Percentiles rank a stretch among this genome's conserved stretches.
Evolutionary conservation across 1,284 basidiomycete genomes (phyloP).

Genomic region (Nidula niveotomentosa): DNA sequence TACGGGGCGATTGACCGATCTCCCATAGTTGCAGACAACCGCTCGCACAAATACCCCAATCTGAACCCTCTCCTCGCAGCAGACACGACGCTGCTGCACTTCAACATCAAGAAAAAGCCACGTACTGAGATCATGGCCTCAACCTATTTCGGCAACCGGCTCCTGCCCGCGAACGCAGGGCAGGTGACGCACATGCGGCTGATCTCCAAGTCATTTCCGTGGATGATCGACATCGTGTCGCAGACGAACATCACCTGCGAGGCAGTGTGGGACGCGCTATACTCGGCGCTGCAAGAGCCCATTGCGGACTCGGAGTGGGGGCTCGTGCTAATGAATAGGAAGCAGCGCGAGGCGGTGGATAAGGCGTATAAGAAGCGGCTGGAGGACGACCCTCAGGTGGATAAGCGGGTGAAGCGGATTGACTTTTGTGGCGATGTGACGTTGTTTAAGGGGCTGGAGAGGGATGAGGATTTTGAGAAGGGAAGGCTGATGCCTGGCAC

Average conservation of each 20-base stretch:
- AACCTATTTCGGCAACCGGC: constrained; percentile 37
- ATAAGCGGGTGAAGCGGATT: constrained; percentile 44
- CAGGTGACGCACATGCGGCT: constrained; percentile 39
- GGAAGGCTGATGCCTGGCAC: constrained; percentile 43
- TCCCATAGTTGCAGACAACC: neutral
- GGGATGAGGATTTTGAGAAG: constrained; percentile 52
- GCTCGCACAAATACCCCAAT: constrained; percentile 34
- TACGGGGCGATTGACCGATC: neutral
- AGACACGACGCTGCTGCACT: constrained; percentile 48
- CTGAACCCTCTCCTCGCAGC: constrained; percentile 49
- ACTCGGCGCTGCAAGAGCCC: constrained; percentile 45
- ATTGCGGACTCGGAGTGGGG: constrained; percentile 66
- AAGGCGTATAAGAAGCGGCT: constrained; percentile 36
- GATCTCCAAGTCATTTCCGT: constrained; percentile 58
- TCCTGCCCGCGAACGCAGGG: constrained; percentile 31
- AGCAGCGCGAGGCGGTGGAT: constrained; percentile 27
- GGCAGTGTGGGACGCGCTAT: constrained; percentile 51
- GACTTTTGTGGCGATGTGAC: constrained; percentile 57
- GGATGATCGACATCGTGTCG: constrained; percentile 51
- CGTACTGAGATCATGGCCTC: constrained; percentile 37
- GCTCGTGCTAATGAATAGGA: constrained; percentile 35
- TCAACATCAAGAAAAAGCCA: constrained; percentile 44
- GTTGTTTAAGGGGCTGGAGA: constrained; percentile 57
- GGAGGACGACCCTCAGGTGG: constrained; percentile 17
- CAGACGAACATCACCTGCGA: constrained; percentile 30